phyloP scores from a whole-genome alignment of 352 stramenopile species.

The Globisporangium megalacanthum region DNA sequence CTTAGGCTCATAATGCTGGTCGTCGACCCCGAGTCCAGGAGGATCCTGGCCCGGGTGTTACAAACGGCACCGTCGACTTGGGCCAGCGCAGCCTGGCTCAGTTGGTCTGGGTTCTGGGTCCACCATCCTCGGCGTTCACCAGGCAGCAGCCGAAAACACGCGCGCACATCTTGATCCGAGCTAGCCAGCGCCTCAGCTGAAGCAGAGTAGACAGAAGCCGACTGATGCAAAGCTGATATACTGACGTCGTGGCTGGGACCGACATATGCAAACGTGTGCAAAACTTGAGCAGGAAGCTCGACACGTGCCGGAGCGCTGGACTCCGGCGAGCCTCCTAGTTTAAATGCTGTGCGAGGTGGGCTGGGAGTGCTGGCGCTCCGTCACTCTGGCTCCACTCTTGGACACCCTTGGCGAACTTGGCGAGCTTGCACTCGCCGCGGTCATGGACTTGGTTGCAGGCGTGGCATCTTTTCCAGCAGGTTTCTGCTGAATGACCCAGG shows the following conservation, averaged over 20 bases:
- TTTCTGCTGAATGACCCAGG: too few species aligned
- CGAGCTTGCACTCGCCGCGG: too few species aligned
- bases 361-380: too few species aligned
- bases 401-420: too few species aligned
- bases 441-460: background rate
- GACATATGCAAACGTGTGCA: background rate
- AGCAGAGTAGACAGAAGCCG: too few species aligned
- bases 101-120: background rate
- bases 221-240: background rate
- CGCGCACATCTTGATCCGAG: background rate
- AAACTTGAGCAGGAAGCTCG: background rate
- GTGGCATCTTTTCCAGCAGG: too few species aligned
- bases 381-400: too few species aligned
- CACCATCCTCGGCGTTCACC: background rate
- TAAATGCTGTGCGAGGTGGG: too few species aligned
- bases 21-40: slow-evolving; percentile 19
- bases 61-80: slow-evolving; percentile 10
- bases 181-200: background rate
- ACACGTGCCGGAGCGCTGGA: too few species aligned
- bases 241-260: background rate
- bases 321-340: too few species aligned
- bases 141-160: background rate
- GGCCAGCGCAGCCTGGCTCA: background rate
- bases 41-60: slow-evolving; percentile 7
- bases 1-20: slow-evolving; percentile 23